Conservation (phyloP, 371 early-diverging fungal species). For the Rhizopus delemar region DNA sequence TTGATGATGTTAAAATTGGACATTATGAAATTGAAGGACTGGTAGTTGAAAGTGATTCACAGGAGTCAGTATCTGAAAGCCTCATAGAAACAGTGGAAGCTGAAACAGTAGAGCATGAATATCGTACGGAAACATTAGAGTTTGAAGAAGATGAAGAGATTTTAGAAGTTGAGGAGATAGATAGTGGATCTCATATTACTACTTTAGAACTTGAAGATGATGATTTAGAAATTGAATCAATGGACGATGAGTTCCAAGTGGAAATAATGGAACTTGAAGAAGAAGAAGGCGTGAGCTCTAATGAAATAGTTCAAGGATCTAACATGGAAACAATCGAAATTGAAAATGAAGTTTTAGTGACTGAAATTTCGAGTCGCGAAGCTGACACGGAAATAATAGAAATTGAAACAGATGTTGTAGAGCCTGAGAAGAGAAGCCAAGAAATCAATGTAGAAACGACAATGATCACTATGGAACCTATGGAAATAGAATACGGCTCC, state of each 20-base stretch:
- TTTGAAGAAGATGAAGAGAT: not conserved
- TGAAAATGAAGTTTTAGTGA: not conserved
- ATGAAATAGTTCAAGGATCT: not conserved
- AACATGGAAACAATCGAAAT: not conserved
- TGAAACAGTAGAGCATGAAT: not conserved
- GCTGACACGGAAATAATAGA: not conserved
- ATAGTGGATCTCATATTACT: too few species aligned
- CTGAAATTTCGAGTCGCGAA: too few species aligned
- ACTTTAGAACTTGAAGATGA: not conserved
- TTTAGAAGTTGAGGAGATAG: not conserved
- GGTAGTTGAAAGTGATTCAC: not conserved
- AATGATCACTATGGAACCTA: not conserved
- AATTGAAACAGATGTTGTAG: not conserved
- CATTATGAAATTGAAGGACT: not conserved
- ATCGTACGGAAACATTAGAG: not conserved
- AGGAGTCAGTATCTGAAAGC: not conserved
- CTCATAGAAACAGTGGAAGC: not conserved
- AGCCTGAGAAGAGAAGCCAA: not conserved
- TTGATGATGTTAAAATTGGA: not conserved
- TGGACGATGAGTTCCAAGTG: not conserved
- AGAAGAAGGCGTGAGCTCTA: not conserved
- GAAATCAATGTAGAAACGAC: not conserved
- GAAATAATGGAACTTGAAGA: slow-evolving; percentile 9
- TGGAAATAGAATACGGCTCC: not conserved
- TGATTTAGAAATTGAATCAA: not conserved